phyloP scores from a whole-genome alignment of 192 early-diverging fungal species.

The Umbelopsis sp. region DNA sequence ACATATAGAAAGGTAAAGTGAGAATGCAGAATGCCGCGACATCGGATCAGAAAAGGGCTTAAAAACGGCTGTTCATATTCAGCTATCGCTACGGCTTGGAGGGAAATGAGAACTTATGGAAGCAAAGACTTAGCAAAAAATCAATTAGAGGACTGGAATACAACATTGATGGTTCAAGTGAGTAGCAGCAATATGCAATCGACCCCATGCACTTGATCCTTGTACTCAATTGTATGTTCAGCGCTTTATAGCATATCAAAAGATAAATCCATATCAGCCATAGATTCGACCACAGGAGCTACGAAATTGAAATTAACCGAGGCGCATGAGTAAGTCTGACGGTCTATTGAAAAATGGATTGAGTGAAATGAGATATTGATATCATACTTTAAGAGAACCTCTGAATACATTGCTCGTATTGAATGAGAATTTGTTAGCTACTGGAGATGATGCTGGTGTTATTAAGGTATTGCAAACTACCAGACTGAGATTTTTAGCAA shows the following conservation, averaged over 20 bases:
- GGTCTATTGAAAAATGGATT: not conserved
- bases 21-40: not conserved
- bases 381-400: constrained; percentile 55
- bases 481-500: not conserved
- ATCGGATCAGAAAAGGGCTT: too few species aligned
- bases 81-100: constrained; percentile 28
- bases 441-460: constrained; percentile 90
- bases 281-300: constrained; percentile 72
- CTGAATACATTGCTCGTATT: constrained; percentile 77
- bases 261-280: constrained; percentile 76
- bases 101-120: constrained; percentile 52
- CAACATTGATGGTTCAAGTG: constrained; percentile 71
- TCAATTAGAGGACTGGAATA: constrained; percentile 90
- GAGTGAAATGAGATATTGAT: not conserved
- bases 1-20: constrained; percentile 65
- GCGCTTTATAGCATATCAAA: constrained; percentile 79
- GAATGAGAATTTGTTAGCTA: constrained; percentile 78
- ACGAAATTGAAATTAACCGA: constrained; percentile 63
- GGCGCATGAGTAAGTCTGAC: constrained; percentile 74
- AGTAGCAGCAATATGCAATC: not conserved
- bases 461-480: constrained; percentile 67
- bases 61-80: too few species aligned
- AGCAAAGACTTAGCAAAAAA: constrained; percentile 71
- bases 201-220: not conserved
- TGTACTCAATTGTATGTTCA: constrained; percentile 22